Evolutionary conservation across 441 rosid genomes (phyloP), one percentile per base, ranked within the genome.

Genomic region (Euphorbia celastroides): DNA sequence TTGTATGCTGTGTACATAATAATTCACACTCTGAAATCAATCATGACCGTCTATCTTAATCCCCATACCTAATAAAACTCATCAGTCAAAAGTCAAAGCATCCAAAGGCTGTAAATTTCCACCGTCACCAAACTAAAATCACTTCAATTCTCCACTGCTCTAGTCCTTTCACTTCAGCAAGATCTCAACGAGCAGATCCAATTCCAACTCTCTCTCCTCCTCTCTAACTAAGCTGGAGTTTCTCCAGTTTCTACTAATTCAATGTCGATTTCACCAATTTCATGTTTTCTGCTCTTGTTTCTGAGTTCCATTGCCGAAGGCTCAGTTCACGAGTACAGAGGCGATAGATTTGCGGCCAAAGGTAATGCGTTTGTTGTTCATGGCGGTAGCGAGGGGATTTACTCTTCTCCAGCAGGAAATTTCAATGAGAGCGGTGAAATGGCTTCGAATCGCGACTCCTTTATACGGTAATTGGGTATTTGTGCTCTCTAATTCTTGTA

Each of bases 381-480:
- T 74, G 98, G 93, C 7, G 97, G 98, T 57, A 93, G 90, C 64
- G 98, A 89, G 76, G 95, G 96, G 72, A 85, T 93, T 74, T 93
- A 89, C 86, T 87, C 97, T 25, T 86, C 88, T 57, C 31, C 80
- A 51, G 72, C 80, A 31, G 74, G 61, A 22, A 65, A 58, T 68
- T 63, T 67, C 50, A 72, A 74, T 6, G 80, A 80, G 20, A 70
- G 27, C 25, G 67, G 64, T 66, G 75, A 74, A 59, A 54, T 55
- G 9, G 51, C 79, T 62, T 82, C 92, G 22, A 74, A 76, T 65
- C 88, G 93, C 16, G 82, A 81, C 52, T 81, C 99, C 55, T 88
- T 70, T 67, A 84, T 93, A 70, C 89, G 96, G 99, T 93, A 82
- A 77, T 54, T 64, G 16, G 41, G 23, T 4, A 32, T 32, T 31